phyloP scores from a whole-genome alignment of 225 moss, liverwort and hornwort genomes.

The Takakia lepidozioides region DNA sequence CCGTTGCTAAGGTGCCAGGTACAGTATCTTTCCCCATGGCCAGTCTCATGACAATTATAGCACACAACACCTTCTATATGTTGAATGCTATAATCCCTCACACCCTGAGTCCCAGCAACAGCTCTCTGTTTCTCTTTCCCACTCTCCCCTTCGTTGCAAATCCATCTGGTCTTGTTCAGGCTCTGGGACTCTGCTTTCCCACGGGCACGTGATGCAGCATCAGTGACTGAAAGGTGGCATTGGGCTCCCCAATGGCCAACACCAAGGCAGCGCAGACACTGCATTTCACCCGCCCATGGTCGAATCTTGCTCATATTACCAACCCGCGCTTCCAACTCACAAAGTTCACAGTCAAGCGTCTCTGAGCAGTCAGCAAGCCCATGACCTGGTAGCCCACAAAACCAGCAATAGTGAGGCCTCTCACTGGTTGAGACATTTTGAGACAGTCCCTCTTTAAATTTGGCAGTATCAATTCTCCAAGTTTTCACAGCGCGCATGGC shows the following conservation, averaged over 20 bases:
- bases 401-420: not conserved
- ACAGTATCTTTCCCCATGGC: slow-evolving; percentile 9
- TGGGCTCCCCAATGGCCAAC: slow-evolving; percentile 11
- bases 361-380: slow-evolving; percentile 5
- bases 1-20: slow-evolving; percentile 3
- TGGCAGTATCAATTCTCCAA: slow-evolving; percentile 5
- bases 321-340: slow-evolving; percentile 2
- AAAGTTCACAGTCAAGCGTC: slow-evolving; percentile 10
- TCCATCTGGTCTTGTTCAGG: not conserved
- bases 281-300: slow-evolving; percentile 1
- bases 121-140: slow-evolving; percentile 1
- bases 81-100: not conserved
- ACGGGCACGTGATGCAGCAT: slow-evolving; percentile 4
- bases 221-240: slow-evolving; percentile 5
- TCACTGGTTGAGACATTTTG: not conserved
- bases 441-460: not conserved
- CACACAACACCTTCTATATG: slow-evolving; percentile 6
- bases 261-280: slow-evolving; percentile 6
- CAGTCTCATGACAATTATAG: slow-evolving; percentile 7
- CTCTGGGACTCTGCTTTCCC: slow-evolving; percentile 5
- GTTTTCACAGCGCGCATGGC: slow-evolving; percentile 7
- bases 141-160: not conserved
- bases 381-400: slow-evolving; percentile 11
- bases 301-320: not conserved
- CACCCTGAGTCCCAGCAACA: not conserved